Evolutionary conservation across 1,139 yeast genomes (phyloP).

Genomic region (Suhomyces choctaworum): DNA sequence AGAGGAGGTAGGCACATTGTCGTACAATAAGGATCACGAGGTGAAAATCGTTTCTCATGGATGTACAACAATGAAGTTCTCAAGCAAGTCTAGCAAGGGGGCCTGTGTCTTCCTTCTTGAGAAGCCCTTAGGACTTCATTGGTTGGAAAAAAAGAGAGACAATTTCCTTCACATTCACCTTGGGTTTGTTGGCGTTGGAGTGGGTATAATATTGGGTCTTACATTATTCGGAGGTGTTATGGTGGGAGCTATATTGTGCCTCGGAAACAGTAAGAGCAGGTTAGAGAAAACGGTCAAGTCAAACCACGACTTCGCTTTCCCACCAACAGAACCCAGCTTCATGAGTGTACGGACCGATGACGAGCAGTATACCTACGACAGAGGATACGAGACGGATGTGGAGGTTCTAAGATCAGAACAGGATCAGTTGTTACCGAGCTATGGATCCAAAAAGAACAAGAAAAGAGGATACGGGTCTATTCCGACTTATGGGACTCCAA

Average conservation of each 20-base stretch:
- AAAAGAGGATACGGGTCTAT: conserved; percentile 19
- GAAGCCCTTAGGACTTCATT: conserved; percentile 52
- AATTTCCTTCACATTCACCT: conserved; percentile 52
- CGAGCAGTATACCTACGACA: conserved; percentile 27
- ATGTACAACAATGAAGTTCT: conserved; percentile 45
- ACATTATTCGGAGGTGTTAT: conserved; percentile 38
- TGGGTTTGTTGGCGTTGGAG: conserved; percentile 64
- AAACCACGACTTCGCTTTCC: conserved; percentile 15
- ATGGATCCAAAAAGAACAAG: conserved; percentile 20
- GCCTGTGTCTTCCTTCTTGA: conserved; percentile 75
- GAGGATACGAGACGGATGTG: conserved; percentile 50
- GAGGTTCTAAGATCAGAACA: conserved; percentile 36
- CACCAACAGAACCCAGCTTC: conserved; percentile 31
- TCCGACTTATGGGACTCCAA: conserved; percentile 2
- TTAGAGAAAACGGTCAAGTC: conserved; percentile 9
- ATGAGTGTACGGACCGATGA: conserved; percentile 42
- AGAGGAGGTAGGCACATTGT: conserved; percentile 19
- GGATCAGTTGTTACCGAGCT: conserved; percentile 33
- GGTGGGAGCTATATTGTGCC: conserved; percentile 29
- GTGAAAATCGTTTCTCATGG: conserved; percentile 69
- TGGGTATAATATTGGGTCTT: conserved; percentile 65
- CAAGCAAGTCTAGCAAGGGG: conserved; percentile 19
- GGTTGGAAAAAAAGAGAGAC: conserved; percentile 53
- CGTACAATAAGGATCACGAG: conserved; percentile 61
- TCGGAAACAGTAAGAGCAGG: conserved; percentile 23